These are phyloP conservation scores for Cyclocybe cylindracea DNA, from an alignment of 768 basidiomycete genomes.

Conservation along the genomic window DNA sequence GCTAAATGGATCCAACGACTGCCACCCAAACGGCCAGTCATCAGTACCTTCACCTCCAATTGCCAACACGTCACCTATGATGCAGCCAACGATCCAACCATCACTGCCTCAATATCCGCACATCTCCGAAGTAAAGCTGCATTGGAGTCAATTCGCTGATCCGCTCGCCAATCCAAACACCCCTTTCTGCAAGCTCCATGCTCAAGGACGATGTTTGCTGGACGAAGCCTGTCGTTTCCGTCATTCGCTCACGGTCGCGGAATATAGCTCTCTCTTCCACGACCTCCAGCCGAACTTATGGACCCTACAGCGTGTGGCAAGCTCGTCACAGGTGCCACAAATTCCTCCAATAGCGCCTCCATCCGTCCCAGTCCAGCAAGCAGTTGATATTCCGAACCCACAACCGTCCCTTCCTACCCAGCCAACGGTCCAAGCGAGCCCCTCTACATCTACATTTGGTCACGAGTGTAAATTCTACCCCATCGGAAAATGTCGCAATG, in stretches of 20 bases:
- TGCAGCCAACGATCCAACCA: not conserved
- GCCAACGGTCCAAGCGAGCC: too few species aligned
- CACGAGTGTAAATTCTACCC: slow-evolving; percentile 34
- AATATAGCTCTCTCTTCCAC: slow-evolving; percentile 39
- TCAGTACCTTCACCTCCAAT: not conserved
- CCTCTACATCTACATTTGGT: not conserved
- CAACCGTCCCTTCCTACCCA: too few species aligned
- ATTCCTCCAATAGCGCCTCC: not conserved
- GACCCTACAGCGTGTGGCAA: slow-evolving; percentile 13
- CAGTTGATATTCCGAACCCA: not conserved
- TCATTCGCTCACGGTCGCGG: slow-evolving; percentile 39
- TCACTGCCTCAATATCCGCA: slow-evolving; percentile 15
- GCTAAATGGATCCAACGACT: not conserved
- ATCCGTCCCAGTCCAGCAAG: not conserved
- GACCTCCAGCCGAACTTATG: slow-evolving; percentile 37
- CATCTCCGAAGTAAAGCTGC: slow-evolving; percentile 24
- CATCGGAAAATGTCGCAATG: slow-evolving; percentile 39
- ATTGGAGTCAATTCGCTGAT: slow-evolving; percentile 47
- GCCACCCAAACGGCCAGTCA: not conserved
- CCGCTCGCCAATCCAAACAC: slow-evolving; percentile 30
- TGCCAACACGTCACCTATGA: not conserved
- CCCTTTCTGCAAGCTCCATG: slow-evolving; percentile 42
- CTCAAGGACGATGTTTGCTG: slow-evolving; percentile 33
- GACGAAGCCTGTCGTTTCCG: slow-evolving; percentile 36
- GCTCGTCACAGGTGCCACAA: not conserved